These are phyloP conservation scores for Salpingoeca rosetta DNA, from an alignment of 78 protist genomes.

Conservation along the genomic window DNA sequence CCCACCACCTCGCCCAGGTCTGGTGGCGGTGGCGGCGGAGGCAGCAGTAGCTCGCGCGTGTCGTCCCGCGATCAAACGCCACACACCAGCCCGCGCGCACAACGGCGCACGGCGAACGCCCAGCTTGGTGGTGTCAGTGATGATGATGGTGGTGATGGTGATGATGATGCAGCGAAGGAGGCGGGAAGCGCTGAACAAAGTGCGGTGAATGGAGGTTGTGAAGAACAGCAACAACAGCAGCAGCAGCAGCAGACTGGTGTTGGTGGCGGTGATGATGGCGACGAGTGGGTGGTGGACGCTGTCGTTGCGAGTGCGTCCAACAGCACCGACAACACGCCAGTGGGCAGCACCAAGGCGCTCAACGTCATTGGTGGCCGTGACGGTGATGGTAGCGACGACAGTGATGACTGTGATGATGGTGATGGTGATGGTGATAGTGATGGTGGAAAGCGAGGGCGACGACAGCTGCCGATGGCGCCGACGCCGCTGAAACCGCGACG, in stretches of 20 bases:
- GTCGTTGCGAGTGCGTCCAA: too few relatives aligned
- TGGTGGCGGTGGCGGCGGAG: background rate
- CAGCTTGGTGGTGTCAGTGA: background rate
- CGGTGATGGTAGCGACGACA: background rate
- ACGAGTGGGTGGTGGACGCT: too few relatives aligned
- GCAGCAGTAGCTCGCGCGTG: background rate
- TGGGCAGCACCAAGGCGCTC: too few relatives aligned
- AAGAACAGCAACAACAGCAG: too few relatives aligned
- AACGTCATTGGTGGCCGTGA: background rate
- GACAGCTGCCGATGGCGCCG: background rate
- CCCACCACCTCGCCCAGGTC: background rate
- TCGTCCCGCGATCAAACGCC: too few relatives aligned
- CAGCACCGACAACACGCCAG: too few relatives aligned
- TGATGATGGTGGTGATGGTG: background rate
- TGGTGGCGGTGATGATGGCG: too few relatives aligned
- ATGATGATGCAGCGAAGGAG: too few relatives aligned
- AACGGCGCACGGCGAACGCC: background rate
- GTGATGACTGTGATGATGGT: background rate
- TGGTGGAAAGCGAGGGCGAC: background rate
- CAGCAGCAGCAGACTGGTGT: too few relatives aligned
- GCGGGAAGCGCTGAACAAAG: too few relatives aligned
- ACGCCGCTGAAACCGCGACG: background rate
- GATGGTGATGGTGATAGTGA: background rate
- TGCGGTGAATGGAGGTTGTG: too few relatives aligned
- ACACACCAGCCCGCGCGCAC: background rate